These are phyloP conservation scores for Neoboletus magnificus DNA, from an alignment of 768 basidiomycete species.

Conservation along the genomic window DNA sequence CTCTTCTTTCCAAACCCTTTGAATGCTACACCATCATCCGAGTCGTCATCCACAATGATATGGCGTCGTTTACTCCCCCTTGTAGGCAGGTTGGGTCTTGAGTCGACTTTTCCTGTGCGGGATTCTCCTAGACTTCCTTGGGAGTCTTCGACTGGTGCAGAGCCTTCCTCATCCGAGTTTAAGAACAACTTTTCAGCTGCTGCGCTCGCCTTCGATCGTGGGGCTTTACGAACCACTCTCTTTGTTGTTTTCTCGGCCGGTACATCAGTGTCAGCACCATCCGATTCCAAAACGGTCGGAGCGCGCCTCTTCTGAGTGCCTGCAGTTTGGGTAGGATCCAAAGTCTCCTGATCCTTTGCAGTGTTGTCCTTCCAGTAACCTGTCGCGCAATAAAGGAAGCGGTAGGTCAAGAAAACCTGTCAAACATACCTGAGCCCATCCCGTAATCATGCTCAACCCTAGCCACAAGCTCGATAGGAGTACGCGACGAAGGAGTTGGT, in stretches of 20 bases:
- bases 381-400: slow-evolving; percentile 21
- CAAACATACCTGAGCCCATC: slow-evolving; percentile 44
- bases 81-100: slow-evolving; percentile 3
- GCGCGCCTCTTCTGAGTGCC: slow-evolving; percentile 24
- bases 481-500: slow-evolving; percentile 20
- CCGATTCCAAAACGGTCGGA: slow-evolving; percentile 39
- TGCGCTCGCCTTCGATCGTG: slow-evolving; percentile 26
- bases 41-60: slow-evolving; percentile 59
- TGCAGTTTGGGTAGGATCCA: slow-evolving; percentile 17
- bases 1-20: slow-evolving; percentile 50
- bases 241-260: slow-evolving; percentile 14
- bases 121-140: slow-evolving; percentile 1
- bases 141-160: neutral
- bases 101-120: slow-evolving; percentile 2
- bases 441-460: slow-evolving; percentile 54
- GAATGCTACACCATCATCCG: slow-evolving; percentile 70
- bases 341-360: slow-evolving; percentile 12
- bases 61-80: slow-evolving; percentile 28
- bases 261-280: slow-evolving; percentile 32
- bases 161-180: slow-evolving; percentile 44
- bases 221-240: slow-evolving; percentile 21
- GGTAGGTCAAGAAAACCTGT: neutral
- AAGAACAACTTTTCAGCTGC: slow-evolving; percentile 47
- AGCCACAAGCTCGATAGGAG: slow-evolving; percentile 50
- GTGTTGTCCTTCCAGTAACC: slow-evolving; percentile 55